Percentiles rank a stretch among this genome's conserved stretches.
phyloP scores from a whole-genome alignment of 441 rosid species.

The Theobroma grandiflorum region DNA sequence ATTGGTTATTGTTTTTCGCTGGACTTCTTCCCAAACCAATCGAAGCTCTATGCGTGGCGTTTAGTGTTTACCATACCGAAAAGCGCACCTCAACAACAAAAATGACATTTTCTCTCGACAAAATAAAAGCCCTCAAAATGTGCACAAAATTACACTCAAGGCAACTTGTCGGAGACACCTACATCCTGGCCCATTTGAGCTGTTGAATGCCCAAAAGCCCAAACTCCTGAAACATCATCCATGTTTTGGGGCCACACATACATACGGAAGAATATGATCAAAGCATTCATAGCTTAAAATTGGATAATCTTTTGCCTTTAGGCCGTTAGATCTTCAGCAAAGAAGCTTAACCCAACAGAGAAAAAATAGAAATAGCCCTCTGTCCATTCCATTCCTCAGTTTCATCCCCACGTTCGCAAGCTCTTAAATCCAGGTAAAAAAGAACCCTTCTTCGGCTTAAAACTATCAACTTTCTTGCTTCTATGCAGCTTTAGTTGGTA shows the following conservation, averaged over 20 bases:
- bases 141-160: background rate
- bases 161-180: too few species aligned
- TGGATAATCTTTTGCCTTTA: background rate
- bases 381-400: background rate
- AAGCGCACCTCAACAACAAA: background rate
- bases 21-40: constrained; percentile 14
- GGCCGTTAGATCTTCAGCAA: constrained; percentile 8
- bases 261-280: background rate
- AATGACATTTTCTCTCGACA: background rate
- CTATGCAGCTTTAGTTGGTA: background rate
- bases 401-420: constrained; percentile 14
- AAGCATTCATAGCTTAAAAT: background rate
- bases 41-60: constrained; percentile 2
- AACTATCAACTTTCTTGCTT: background rate
- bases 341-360: background rate
- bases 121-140: too few species aligned
- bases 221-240: too few species aligned
- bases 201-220: too few species aligned
- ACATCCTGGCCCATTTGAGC: too few species aligned
- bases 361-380: background rate
- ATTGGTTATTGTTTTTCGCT: background rate
- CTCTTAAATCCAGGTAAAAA: constrained; percentile 30
- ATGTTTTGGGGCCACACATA: background rate
- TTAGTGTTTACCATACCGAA: background rate
- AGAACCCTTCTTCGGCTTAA: background rate